Evolutionary conservation across 306 rosid species (phyloP).

Genomic region (Acacia melanoxylon): DNA sequence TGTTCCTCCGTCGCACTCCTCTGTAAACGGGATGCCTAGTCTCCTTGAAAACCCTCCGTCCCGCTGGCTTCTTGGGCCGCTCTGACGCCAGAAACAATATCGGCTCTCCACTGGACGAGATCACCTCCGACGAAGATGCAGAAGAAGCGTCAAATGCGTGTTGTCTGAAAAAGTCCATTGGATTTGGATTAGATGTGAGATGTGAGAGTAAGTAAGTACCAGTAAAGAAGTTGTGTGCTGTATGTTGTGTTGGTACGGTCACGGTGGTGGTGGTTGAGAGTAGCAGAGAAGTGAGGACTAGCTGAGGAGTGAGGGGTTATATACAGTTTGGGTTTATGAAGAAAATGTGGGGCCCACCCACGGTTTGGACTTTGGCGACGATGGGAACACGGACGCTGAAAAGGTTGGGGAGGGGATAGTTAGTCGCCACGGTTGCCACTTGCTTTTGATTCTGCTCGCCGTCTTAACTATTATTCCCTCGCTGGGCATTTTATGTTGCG

Average conservation of each 20-base stretch:
- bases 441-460: not conserved
- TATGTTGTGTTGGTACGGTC: not conserved
- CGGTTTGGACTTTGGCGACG: not conserved
- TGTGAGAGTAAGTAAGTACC: not conserved
- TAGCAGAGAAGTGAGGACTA: too few relatives aligned
- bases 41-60: constrained; percentile 70
- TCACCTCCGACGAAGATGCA: constrained; percentile 8
- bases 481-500: too few relatives aligned
- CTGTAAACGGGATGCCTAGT: constrained; percentile 84
- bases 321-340: not conserved
- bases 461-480: too few relatives aligned
- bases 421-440: constrained; percentile 6
- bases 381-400: constrained; percentile 36
- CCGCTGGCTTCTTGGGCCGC: constrained; percentile 76
- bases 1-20: constrained; percentile 72
- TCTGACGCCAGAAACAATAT: constrained; percentile 47
- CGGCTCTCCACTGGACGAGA: constrained; percentile 22
- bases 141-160: not conserved
- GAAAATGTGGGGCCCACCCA: not conserved
- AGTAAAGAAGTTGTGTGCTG: not conserved
- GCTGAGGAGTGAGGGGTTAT: too few relatives aligned
- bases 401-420: not conserved
- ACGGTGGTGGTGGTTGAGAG: not conserved
- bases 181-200: not conserved
- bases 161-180: constrained; percentile 17